Evolutionary conservation across 257 asterid genomes (phyloP).

Genomic region (Solanum ossicruentum): DNA sequence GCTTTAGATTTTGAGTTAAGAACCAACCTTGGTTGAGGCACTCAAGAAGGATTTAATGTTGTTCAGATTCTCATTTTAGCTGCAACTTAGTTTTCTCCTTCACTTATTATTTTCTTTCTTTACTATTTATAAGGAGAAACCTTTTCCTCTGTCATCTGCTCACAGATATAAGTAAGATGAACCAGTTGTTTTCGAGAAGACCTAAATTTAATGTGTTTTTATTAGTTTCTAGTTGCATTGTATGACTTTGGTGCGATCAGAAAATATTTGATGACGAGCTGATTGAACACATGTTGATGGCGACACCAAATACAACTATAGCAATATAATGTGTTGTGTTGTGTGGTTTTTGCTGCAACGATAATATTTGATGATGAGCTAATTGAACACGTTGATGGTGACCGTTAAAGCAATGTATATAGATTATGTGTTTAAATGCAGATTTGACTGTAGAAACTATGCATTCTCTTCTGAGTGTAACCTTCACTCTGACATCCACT

Average conservation of each 20-base stretch:
- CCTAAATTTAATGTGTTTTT: neutral
- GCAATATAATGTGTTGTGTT: neutral
- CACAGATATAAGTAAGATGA: neutral
- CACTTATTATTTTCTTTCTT: neutral
- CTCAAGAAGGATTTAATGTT: neutral
- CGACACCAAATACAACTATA: neutral
- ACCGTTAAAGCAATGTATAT: neutral
- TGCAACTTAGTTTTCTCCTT: neutral
- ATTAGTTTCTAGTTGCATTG: neutral
- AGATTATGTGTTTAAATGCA: neutral
- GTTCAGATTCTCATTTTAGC: neutral
- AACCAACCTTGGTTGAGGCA: neutral
- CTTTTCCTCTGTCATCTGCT: neutral
- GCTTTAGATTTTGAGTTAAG: neutral
- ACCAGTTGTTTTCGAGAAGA: neutral
- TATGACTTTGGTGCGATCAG: neutral
- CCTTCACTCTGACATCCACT: neutral
- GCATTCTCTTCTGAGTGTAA: neutral
- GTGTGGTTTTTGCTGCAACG: neutral
- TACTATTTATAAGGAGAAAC: neutral
- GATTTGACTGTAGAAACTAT: neutral
- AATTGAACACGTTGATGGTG: neutral
- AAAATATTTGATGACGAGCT: neutral
- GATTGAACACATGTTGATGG: neutral
- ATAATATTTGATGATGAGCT: neutral